A percentile compares a stretch with the other conserved stretches of the same genome.
Conservation (phyloP, 2,329 filamentous ascomycete species). For the Pezicula carpinea region DNA sequence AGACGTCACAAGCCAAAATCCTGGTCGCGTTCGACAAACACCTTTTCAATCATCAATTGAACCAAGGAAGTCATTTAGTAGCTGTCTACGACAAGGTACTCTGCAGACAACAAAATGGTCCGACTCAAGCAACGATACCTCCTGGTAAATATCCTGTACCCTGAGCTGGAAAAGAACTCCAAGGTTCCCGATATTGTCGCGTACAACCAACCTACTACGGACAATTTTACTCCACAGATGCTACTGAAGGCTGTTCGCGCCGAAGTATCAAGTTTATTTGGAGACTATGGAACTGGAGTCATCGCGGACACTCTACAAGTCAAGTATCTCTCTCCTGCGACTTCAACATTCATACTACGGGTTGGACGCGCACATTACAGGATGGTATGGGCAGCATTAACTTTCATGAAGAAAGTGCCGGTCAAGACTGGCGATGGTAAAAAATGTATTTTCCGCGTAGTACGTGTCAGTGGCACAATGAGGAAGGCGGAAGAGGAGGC, state of each 20-base stretch:
- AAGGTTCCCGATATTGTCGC: constrained; percentile 56
- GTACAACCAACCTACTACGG: constrained; percentile 74
- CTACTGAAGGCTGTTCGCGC: constrained; percentile 67
- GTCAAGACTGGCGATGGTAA: constrained; percentile 52
- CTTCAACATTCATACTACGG: constrained; percentile 86
- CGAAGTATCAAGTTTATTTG: constrained; percentile 70
- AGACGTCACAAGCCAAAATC: no score
- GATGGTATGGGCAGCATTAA: constrained; percentile 84
- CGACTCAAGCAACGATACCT: constrained; percentile 95
- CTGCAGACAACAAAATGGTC: constrained; percentile 59
- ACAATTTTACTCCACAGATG: constrained; percentile 60
- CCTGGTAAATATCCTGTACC: constrained; percentile 90
- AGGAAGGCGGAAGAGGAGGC: constrained; percentile 88
- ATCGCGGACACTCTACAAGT: constrained; percentile 50
- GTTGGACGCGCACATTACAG: constrained; percentile 79
- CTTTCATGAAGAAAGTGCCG: constrained; percentile 67
- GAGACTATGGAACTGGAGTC: constrained; percentile 81
- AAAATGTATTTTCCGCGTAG: constrained; percentile 75
- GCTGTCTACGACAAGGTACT: neutral
- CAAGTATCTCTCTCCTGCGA: constrained; percentile 89
- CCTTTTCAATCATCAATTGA: no score
- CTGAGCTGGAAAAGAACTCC: constrained; percentile 40
- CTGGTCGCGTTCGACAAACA: constrained; percentile 35
- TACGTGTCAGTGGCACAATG: constrained; percentile 88
- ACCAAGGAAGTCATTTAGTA: neutral